Base-by-base conservation (phyloP, 164 flowering plant species). In the Houttuynia cordata region DNA sequence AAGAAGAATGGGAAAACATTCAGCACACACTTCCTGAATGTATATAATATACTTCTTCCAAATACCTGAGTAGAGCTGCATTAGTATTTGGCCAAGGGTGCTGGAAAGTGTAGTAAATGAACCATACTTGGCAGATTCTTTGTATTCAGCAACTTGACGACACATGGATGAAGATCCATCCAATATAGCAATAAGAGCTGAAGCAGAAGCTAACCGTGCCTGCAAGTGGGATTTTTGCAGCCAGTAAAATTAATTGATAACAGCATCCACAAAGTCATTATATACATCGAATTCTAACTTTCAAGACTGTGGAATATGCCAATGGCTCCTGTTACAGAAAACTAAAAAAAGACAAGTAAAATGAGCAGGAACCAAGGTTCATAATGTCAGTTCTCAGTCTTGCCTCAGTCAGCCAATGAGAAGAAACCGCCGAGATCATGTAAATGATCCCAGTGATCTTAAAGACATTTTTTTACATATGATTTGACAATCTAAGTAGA, bases 11-110 rank as follows among this genome's bases (percentile, higher is more conserved):
- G 39, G 37, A 34, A 15, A 25, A n/a, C n/a, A 25, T 20, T 24
- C 54, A 49, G 22, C 25, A 53, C 14, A 45, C 21, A 13, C 53
- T n/a, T 22, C 30, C 52, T 12, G 34, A 21, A 60, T 30, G 6
- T 7, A 7, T 50, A 24, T 2, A 60, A 22, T 10, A 51, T n/a
- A 13, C 9, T 61, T 21, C 42, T 66, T 53, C 51, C 53, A 23
- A 42, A 14, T 73, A 87, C 98, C 98, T 53, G 79, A 72, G 75
- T 93, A 96, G 66, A 93, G 91, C 65, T 93, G 94, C 94, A 90
- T 75, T 41, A 93, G 73, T 52, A 86, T 88, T 71, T 84, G 86
- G 60, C 99, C 99, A 67, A 87, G 83, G 24, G 96, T 81, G 70
- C 74, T 83, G 34, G 97, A 87, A 73, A 87, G 87, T 63, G 97